These are phyloP conservation scores for Chalara sp. DNA, from an alignment of 2,329 filamentous ascomycete genomes.

Conservation along the genomic window DNA sequence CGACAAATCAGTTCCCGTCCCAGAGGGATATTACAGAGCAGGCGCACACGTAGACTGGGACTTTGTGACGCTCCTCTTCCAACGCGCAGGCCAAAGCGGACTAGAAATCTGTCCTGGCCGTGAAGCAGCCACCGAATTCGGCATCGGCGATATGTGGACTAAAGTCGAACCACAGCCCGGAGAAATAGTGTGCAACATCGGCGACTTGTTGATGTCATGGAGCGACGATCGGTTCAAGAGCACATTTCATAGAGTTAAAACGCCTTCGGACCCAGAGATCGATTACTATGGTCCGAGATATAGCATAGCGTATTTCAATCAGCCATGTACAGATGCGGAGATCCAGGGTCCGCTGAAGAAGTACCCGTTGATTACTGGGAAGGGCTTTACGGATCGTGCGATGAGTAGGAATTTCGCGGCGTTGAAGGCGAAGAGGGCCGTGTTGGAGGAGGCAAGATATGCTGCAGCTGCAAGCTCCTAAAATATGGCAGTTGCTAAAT, in stretches of 20 bases:
- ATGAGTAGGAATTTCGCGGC: slow-evolving; percentile 50
- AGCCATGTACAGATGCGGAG: slow-evolving; percentile 48
- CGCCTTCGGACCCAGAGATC: slow-evolving; percentile 44
- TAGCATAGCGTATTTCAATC: slow-evolving; percentile 61
- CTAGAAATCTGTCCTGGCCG: slow-evolving; percentile 60
- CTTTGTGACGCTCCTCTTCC: slow-evolving; percentile 56
- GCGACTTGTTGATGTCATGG: slow-evolving; percentile 61
- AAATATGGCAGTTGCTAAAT: neutral
- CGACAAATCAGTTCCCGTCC: slow-evolving; percentile 26
- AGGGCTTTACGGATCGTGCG: slow-evolving; percentile 50
- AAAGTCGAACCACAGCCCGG: slow-evolving; percentile 48
- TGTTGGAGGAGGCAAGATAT: slow-evolving; percentile 5
- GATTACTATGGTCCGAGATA: slow-evolving; percentile 54
- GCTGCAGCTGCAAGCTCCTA: neutral
- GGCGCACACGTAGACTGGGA: slow-evolving; percentile 60
- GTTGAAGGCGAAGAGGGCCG: slow-evolving; percentile 40
- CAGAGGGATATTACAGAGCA: slow-evolving; percentile 47
- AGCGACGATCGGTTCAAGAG: slow-evolving; percentile 62
- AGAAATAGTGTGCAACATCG: slow-evolving; percentile 58
- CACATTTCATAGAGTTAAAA: slow-evolving; percentile 58
- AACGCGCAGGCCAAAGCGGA: slow-evolving; percentile 51
- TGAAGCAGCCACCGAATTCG: slow-evolving; percentile 53
- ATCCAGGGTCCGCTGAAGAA: slow-evolving; percentile 57
- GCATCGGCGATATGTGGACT: slow-evolving; percentile 54
- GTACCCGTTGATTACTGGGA: slow-evolving; percentile 53